phyloP scores from a whole-genome alignment of 169 alveolate genomes.

The Plasmodium inui region DNA sequence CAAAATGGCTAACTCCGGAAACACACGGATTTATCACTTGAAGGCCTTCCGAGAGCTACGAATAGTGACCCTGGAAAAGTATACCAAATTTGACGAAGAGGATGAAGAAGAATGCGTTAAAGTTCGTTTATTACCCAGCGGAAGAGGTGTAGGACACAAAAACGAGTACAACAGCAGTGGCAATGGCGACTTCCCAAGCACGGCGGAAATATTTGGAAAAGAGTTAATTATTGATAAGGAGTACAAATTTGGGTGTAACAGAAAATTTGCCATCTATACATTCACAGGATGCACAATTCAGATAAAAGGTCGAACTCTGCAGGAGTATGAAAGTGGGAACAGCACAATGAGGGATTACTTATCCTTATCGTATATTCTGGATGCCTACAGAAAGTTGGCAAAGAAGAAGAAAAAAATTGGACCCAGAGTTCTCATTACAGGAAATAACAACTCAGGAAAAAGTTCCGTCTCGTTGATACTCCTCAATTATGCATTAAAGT shows the following conservation, averaged over 20 bases:
- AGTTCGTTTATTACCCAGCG: slow-evolving; percentile 20
- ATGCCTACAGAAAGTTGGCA: slow-evolving; percentile 88
- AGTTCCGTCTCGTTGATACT: slow-evolving; percentile 87
- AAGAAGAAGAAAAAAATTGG: slow-evolving; percentile 85
- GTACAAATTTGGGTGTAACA: slow-evolving; percentile 82
- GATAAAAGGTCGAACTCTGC: slow-evolving; percentile 88
- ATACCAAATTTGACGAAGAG: slow-evolving; percentile 40
- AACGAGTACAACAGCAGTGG: slow-evolving; percentile 18
- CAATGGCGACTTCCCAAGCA: not conserved
- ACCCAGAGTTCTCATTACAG: slow-evolving; percentile 90
- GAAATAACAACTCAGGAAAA: slow-evolving; percentile 91
- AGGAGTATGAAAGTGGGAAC: slow-evolving; percentile 91
- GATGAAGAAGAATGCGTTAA: slow-evolving; percentile 61
- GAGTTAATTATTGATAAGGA: slow-evolving; percentile 89
- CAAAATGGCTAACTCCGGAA: slow-evolving; percentile 9
- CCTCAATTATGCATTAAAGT: slow-evolving; percentile 88
- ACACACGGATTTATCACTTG: slow-evolving; percentile 38
- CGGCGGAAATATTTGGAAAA: slow-evolving; percentile 90
- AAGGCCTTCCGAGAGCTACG: slow-evolving; percentile 42
- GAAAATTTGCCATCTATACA: slow-evolving; percentile 88
- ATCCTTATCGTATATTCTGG: slow-evolving; percentile 83
- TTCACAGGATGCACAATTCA: slow-evolving; percentile 91
- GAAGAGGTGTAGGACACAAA: not conserved
- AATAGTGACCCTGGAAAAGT: slow-evolving; percentile 56
- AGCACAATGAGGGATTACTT: slow-evolving; percentile 88